Percentiles rank a stretch among this genome's conserved stretches.
Conservation (phyloP, 2,329 filamentous ascomycete species). For the Magnaporthales sp. region DNA sequence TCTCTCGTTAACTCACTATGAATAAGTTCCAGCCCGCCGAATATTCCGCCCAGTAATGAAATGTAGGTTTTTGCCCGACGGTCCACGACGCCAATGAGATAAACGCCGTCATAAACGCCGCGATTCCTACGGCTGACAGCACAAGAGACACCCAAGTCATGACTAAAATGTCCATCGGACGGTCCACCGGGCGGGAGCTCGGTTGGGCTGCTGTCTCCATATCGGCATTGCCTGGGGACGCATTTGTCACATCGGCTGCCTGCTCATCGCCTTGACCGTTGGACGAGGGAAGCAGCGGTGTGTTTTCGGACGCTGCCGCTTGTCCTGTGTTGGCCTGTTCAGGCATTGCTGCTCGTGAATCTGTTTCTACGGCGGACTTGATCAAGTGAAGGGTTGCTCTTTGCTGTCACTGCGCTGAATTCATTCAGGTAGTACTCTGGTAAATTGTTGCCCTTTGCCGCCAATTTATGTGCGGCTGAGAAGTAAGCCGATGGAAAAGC, state of each 20-base stretch:
- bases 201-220: not conserved
- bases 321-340: not conserved
- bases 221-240: not conserved
- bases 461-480: not conserved
- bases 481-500: not conserved
- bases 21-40: not conserved
- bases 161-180: not conserved
- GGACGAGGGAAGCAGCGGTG: not conserved
- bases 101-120: not conserved
- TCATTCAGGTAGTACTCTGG: not conserved
- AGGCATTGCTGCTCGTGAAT: too few species aligned
- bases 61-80: not conserved
- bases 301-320: not conserved
- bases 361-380: not conserved
- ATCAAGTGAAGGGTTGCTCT: not conserved
- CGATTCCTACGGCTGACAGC: not conserved
- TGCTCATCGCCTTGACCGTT: not conserved
- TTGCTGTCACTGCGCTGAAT: not conserved
- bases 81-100: not conserved
- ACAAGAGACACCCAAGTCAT: not conserved
- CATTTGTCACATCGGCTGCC: not conserved
- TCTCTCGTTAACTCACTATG: not conserved
- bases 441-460: not conserved
- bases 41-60: not conserved
- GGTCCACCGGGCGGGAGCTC: not conserved